Base-by-base conservation (phyloP, 352 stramenopile species). In the Phytopythium aichiense region DNA sequence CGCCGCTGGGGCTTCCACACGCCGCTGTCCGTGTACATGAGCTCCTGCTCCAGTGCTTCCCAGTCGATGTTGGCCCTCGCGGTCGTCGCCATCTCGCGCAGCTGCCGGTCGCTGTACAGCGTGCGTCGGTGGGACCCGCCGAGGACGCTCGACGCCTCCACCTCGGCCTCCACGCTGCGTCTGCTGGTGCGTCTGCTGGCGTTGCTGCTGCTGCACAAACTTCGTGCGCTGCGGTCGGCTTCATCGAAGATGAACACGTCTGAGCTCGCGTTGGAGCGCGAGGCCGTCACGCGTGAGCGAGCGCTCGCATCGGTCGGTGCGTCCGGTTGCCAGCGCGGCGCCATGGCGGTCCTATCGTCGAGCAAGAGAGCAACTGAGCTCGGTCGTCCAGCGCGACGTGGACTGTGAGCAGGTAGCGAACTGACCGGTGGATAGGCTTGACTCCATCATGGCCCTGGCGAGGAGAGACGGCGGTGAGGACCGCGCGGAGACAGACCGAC, bases 1-100 rank as follows among this genome's bases (percentile, higher is more conserved):
- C 59, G 40, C 28, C 73, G 78, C 54, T 68, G 69, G 30, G 57
- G 65, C 35, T 70, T 73, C 74, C 74, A 83, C 13, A 69, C 65
- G 51, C 70, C 61, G 56, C 58, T 33, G 57, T 65, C 69, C 20
- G 59, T 56, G 7, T 61, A 66, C 22, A 69, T 58, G 33, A 80
- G 55, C 58, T 77, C 67, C 30, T 72, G 45, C 43, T 76, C 65
- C 16, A 84, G 71, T 16, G 74, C 61, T 15, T 52, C 33, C 73
- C 73, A 84, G 48, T 81, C 70, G 31, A 80, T 60, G 11, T 58
- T 46, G 8, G 66, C 62, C 11, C 64, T 61, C 48, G 71, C 68
- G 4, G 65, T 63, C 31, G 64, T 66, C 15, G 63, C 73, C 43
- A 79, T 43, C 38, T 76, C 70, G 28, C 76, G 66, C 60, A 84